These are phyloP conservation scores for Linnemannia exigua DNA, from an alignment of 192 early-diverging fungal genomes.

Conservation along the genomic window DNA sequence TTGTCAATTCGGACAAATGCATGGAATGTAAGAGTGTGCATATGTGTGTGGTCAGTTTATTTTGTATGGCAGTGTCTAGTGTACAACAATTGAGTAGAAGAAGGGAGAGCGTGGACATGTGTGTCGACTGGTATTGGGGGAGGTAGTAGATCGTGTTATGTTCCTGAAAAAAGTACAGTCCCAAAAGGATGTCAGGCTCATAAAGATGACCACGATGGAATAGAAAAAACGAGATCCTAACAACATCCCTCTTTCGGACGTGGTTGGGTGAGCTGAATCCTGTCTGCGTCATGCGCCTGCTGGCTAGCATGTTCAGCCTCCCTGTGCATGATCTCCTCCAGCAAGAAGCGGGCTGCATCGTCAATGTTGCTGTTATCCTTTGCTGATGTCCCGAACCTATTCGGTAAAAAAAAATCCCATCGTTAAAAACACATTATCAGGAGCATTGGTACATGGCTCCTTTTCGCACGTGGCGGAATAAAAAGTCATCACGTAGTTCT, in stretches of 20 bases:
- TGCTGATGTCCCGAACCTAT: constrained; percentile 74
- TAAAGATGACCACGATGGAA: background rate
- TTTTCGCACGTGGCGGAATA: background rate
- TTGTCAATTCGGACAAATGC: too few species aligned
- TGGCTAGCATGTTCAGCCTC: constrained; percentile 56
- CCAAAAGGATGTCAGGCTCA: background rate
- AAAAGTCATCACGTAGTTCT: background rate
- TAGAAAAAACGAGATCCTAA: background rate
- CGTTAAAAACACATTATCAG: background rate
- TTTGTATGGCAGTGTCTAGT: background rate
- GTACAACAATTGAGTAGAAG: background rate
- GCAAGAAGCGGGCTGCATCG: constrained; percentile 65
- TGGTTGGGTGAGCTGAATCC: constrained; percentile 29
- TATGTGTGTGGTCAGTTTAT: background rate
- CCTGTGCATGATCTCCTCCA: constrained; percentile 58
- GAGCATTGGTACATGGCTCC: background rate
- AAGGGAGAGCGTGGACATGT: background rate
- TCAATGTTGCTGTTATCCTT: constrained; percentile 73
- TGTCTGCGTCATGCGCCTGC: constrained; percentile 14
- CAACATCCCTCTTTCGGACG: constrained; percentile 36
- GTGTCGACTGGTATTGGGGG: background rate
- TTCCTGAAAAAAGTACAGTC: background rate
- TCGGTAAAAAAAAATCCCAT: background rate
- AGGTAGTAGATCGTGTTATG: too few species aligned
- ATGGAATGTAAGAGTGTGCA: too few species aligned